Conservation (phyloP, 2,329 filamentous ascomycete species). For the Calonectria henricotiae region DNA sequence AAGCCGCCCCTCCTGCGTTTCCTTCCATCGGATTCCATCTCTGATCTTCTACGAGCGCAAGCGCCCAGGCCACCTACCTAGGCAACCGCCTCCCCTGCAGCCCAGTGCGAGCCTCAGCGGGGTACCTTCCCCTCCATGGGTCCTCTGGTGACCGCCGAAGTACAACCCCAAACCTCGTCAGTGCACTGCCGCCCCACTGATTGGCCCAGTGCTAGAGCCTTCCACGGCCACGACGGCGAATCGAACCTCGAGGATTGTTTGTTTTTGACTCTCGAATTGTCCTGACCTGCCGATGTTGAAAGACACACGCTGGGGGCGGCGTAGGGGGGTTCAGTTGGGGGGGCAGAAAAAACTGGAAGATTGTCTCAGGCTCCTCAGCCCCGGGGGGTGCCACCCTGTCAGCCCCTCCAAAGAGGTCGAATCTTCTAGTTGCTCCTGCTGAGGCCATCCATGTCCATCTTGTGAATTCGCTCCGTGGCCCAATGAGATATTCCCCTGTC, state of each 20-base stretch:
- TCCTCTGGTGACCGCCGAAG: conserved; percentile 19
- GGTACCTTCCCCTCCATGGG: conserved; percentile 23
- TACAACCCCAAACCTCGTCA: conserved; percentile 20
- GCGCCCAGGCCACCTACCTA: conserved; percentile 37
- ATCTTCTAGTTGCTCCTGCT: conserved; percentile 48
- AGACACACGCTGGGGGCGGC: background rate
- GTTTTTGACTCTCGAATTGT: background rate
- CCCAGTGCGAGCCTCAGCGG: conserved; percentile 12
- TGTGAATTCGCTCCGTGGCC: conserved; percentile 3
- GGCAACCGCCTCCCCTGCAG: conserved; percentile 21
- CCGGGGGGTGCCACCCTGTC: conserved; percentile 14
- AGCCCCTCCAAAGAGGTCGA: conserved; percentile 39
- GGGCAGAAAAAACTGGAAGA: conserved; percentile 1
- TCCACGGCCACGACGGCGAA: conserved; percentile 40
- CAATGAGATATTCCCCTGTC: background rate
- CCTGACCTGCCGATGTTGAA: background rate
- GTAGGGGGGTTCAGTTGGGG: background rate
- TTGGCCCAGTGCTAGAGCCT: conserved; percentile 50
- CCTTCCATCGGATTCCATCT: conserved; percentile 65
- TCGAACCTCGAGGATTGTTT: conserved; percentile 26
- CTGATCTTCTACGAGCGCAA: conserved; percentile 20
- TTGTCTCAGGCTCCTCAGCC: conserved; percentile 18
- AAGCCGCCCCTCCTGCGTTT: conserved; percentile 55
- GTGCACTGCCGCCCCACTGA: conserved; percentile 39
- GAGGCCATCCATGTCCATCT: conserved; percentile 19